These are phyloP conservation scores for Dacryopinax primogenitus DNA, from an alignment of 768 basidiomycete genomes.

Conservation along the genomic window DNA sequence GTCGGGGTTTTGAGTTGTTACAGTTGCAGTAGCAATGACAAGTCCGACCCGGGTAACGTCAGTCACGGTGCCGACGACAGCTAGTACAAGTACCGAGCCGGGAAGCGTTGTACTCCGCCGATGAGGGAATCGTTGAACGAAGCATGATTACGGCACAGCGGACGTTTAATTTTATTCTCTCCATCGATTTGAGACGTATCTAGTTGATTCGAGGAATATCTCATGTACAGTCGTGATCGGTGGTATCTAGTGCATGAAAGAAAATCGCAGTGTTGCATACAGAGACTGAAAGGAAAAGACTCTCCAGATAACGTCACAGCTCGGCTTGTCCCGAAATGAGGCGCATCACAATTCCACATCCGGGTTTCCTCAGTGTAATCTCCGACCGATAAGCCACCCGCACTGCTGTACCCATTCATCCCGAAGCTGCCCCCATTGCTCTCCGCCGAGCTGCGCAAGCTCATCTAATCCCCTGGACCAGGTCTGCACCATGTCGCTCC, in stretches of 20 bases:
- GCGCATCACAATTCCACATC: neutral
- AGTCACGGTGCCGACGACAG: too few species aligned
- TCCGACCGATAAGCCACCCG: conserved; percentile 59
- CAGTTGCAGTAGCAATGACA: too few species aligned
- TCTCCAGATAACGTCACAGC: neutral
- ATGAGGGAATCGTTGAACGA: neutral
- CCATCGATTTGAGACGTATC: conserved; percentile 3
- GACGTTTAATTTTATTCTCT: neutral
- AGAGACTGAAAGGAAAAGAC: neutral
- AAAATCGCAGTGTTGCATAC: neutral
- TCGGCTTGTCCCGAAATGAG: neutral
- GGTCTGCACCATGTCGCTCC: conserved; percentile 47
- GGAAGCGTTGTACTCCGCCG: neutral
- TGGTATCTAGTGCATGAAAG: neutral
- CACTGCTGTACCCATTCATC: conserved; percentile 63
- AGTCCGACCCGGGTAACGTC: too few species aligned
- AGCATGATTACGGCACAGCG: too few species aligned
- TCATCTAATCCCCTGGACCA: conserved; percentile 63
- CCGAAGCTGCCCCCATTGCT: conserved; percentile 24
- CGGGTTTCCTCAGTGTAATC: neutral
- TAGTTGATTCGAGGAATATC: neutral
- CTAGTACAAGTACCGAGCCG: too few species aligned
- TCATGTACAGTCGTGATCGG: neutral
- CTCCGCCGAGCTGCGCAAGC: conserved; percentile 31
- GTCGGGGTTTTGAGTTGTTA: too few species aligned